Conservation (phyloP, 192 early-diverging fungal species). For the Obelidium mucronatum region DNA sequence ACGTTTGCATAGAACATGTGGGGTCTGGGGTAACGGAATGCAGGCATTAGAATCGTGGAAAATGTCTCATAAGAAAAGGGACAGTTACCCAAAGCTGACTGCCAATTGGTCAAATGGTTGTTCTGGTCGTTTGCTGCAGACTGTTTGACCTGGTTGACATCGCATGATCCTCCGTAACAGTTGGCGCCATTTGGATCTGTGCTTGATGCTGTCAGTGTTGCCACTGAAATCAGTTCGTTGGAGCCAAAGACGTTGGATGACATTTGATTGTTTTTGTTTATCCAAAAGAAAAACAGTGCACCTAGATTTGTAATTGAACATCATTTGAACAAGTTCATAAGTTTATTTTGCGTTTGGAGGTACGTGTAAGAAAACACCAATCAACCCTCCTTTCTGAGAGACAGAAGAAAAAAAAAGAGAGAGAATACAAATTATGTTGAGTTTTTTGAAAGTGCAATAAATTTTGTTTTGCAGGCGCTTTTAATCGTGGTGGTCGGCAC, state of each 20-base stretch:
- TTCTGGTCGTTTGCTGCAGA: slow-evolving; percentile 11
- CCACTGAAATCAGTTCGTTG: not conserved
- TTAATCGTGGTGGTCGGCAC: slow-evolving; percentile 14
- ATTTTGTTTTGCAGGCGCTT: too few relatives aligned
- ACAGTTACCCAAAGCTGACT: not conserved
- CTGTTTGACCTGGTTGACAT: slow-evolving; percentile 3
- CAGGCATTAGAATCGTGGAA: too few relatives aligned
- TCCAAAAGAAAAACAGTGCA: not conserved
- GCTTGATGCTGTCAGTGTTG: not conserved
- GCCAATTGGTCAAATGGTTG: slow-evolving; percentile 17
- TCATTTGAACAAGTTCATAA: too few relatives aligned
- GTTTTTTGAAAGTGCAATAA: too few relatives aligned
- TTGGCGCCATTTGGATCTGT: not conserved
- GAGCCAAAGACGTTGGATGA: not conserved
- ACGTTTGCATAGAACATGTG: not conserved
- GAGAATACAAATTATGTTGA: not conserved
- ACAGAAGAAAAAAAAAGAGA: not conserved
- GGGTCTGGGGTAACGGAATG: too few relatives aligned
- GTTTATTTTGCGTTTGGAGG: too few relatives aligned
- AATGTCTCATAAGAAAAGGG: too few relatives aligned
- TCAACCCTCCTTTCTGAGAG: not conserved
- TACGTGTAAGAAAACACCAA: too few relatives aligned
- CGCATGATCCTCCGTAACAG: not conserved
- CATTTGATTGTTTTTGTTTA: not conserved
- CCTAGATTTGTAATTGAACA: not conserved